Evolutionary conservation across 106 monocot genomes (phyloP).

Genomic region (Dendrobium officinale): DNA sequence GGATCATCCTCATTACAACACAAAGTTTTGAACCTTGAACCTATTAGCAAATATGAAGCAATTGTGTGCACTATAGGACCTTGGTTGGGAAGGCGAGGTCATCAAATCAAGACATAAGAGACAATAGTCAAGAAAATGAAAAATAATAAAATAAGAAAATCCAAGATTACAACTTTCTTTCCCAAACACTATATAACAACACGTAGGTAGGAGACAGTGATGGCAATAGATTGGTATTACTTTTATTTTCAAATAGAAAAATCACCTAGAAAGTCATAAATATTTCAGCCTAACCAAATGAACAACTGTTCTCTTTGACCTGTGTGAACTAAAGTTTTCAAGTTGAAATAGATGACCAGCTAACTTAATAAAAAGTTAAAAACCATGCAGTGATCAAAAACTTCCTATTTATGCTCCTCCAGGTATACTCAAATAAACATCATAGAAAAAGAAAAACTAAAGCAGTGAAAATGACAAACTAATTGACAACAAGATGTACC

Average conservation of each 20-base stretch:
- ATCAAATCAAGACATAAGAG: neutral
- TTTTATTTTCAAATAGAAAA: neutral
- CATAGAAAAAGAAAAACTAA: neutral
- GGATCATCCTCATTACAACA: neutral
- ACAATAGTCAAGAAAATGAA: neutral
- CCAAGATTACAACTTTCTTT: neutral
- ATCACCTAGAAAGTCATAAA: neutral
- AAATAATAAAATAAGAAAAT: neutral
- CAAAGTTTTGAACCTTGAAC: neutral
- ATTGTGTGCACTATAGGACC: neutral
- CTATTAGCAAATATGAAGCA: neutral
- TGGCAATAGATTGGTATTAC: neutral
- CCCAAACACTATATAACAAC: neutral
- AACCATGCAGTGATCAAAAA: neutral
- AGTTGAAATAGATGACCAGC: neutral
- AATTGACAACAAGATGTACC: neutral
- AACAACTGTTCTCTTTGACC: neutral
- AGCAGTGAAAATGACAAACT: conserved; percentile 1
- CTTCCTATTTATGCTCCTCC: neutral
- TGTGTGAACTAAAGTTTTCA: neutral
- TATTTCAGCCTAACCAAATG: neutral
- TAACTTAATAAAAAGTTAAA: neutral
- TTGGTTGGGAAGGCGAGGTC: neutral
- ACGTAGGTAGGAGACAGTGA: neutral
- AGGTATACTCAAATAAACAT: neutral